phyloP scores from a whole-genome alignment of 306 rosid genomes.

The Herpetospermum pedunculosum region DNA sequence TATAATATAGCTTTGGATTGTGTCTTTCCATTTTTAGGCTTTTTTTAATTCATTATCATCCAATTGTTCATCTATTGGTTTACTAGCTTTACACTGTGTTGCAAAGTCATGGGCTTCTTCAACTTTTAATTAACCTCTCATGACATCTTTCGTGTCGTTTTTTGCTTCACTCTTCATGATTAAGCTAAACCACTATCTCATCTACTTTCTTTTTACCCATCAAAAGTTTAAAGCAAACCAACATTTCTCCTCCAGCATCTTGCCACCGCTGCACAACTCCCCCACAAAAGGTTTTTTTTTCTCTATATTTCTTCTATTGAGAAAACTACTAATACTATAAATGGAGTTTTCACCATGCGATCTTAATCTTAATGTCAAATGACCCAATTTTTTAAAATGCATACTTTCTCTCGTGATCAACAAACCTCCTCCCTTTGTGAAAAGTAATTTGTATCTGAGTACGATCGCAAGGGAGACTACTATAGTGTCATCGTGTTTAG shows the following conservation, averaged over 20 bases:
- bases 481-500: too few relatives aligned
- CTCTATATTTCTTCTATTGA: background rate
- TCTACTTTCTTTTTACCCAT: background rate
- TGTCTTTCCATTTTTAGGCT: conserved; percentile 7
- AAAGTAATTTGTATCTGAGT: too few relatives aligned
- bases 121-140: background rate
- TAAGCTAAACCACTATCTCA: conserved; percentile 45
- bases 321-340: background rate
- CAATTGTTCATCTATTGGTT: background rate
- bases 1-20: background rate
- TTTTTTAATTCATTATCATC: background rate
- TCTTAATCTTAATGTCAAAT: too few relatives aligned
- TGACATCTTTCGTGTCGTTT: conserved; percentile 9
- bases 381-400: too few relatives aligned
- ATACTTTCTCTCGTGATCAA: too few relatives aligned
- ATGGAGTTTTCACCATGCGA: too few relatives aligned
- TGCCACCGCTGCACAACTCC: conserved; percentile 16
- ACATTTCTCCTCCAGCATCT: conserved; percentile 21
- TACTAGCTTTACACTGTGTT: conserved; percentile 2
- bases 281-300: background rate
- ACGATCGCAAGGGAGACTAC: too few relatives aligned
- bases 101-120: background rate
- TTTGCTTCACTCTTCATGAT: conserved; percentile 72
- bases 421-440: too few relatives aligned
- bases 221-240: conserved; percentile 2